A percentile compares a stretch with the other conserved stretches of the same genome.
Evolutionary conservation across 1,284 basidiomycete genomes (phyloP).

Genomic region (Papiliotrema laurentii): DNA sequence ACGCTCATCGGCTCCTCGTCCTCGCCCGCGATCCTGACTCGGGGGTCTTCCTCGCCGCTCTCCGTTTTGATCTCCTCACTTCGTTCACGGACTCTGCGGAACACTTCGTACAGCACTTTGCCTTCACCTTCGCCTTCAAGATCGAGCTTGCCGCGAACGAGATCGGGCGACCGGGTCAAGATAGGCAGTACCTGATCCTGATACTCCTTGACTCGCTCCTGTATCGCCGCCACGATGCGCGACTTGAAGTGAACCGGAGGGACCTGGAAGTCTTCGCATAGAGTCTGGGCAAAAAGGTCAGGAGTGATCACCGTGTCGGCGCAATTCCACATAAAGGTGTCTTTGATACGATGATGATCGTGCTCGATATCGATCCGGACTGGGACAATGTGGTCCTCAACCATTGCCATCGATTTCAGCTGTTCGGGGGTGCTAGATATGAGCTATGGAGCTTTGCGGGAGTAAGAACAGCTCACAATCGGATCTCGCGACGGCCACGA

Average conservation of each 20-base stretch:
- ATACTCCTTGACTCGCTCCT: constrained; percentile 72
- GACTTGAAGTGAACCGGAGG: constrained; percentile 61
- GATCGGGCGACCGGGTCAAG: constrained; percentile 4
- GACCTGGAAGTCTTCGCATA: constrained; percentile 88
- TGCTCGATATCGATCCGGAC: constrained; percentile 93
- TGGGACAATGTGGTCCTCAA: constrained; percentile 64
- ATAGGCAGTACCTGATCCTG: constrained; percentile 41
- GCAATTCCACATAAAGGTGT: constrained; percentile 94
- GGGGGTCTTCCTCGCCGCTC: constrained; percentile 13
- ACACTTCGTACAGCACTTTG: constrained; percentile 25
- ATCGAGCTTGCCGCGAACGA: constrained; percentile 27
- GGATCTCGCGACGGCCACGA: constrained; percentile 55
- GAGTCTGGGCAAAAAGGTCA: constrained; percentile 79
- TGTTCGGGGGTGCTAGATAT: constrained; percentile 32
- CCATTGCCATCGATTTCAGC: constrained; percentile 44
- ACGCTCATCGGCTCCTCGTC: constrained; percentile 52
- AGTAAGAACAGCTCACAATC: constrained; percentile 56
- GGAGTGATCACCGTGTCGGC: constrained; percentile 82
- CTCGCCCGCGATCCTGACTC: constrained; percentile 3
- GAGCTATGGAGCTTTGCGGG: not conserved
- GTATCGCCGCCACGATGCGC: constrained; percentile 76
- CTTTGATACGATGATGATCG: constrained; percentile 80
- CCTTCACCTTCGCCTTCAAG: constrained; percentile 21
- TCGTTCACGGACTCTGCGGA: constrained; percentile 24
- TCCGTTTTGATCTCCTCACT: constrained; percentile 31